These are phyloP conservation scores for Pulveroboletus sp. DNA, from an alignment of 768 basidiomycete genomes.

Conservation along the genomic window DNA sequence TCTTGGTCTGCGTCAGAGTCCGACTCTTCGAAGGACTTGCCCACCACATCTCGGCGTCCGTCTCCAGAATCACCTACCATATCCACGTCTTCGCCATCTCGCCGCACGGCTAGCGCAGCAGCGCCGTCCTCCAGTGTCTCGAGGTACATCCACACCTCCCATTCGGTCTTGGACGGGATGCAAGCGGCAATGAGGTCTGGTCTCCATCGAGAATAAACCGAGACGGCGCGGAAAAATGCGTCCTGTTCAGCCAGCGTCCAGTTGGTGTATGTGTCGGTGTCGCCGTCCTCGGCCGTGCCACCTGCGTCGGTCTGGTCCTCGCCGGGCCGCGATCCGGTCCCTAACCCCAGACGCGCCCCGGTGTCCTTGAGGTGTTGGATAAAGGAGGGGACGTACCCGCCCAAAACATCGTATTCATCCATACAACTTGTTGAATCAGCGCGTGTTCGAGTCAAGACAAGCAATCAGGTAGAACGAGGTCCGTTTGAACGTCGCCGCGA, in stretches of 20 bases:
- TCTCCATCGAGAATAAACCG: slow-evolving; percentile 63
- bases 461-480: not conserved
- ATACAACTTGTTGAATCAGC: not conserved
- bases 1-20: slow-evolving; percentile 2
- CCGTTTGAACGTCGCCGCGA: not conserved
- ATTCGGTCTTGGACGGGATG: slow-evolving; percentile 61
- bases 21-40: slow-evolving; percentile 23
- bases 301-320: not conserved
- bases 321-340: not conserved
- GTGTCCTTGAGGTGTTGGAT: slow-evolving; percentile 27
- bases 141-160: slow-evolving; percentile 71
- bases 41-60: not conserved
- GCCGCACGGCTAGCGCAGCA: slow-evolving; percentile 12
- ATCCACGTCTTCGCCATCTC: slow-evolving; percentile 8
- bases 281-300: not conserved
- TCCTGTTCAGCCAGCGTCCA: slow-evolving; percentile 75
- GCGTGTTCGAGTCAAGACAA: slow-evolving; percentile 1
- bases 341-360: slow-evolving; percentile 13
- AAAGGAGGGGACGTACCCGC: slow-evolving; percentile 26
- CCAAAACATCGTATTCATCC: slow-evolving; percentile 18
- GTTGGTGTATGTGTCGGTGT: slow-evolving; percentile 4
- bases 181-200: slow-evolving; percentile 74
- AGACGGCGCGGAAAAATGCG: slow-evolving; percentile 67
- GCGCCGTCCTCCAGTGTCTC: slow-evolving; percentile 42
- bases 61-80: not conserved